Percentiles rank a stretch among this genome's conserved stretches.
phyloP scores from a whole-genome alignment of 768 basidiomycete species.

The Dentipellis sp. region DNA sequence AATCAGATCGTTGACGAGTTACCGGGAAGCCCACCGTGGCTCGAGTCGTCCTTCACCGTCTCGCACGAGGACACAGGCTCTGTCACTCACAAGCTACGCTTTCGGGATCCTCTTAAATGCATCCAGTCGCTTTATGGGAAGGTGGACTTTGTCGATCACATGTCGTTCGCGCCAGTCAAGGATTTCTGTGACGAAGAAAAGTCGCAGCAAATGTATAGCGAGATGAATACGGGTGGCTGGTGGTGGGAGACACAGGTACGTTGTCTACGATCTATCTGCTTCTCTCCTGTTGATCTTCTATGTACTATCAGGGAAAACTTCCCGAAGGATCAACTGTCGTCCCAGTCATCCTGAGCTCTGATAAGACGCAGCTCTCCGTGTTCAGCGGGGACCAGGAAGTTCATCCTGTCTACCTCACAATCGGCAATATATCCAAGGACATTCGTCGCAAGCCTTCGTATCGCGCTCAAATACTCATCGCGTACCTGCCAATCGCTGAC shows the following conservation, averaged over 20 bases:
- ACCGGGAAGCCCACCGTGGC: background rate
- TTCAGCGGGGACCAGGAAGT: conserved; percentile 16
- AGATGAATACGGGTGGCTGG: conserved; percentile 12
- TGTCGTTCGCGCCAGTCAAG: conserved; percentile 3
- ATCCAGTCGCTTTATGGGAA: conserved; percentile 6
- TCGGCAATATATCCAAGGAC: conserved; percentile 18
- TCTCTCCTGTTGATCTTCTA: too few relatives aligned
- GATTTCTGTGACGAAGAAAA: conserved; percentile 1
- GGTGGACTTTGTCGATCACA: background rate
- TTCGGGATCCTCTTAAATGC: conserved; percentile 3
- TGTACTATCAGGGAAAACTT: background rate
- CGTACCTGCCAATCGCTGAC: conserved; percentile 16
- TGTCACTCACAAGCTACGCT: too few relatives aligned
- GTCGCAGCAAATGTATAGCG: conserved; percentile 1
- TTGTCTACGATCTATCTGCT: background rate
- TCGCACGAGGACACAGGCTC: too few relatives aligned
- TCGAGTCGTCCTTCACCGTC: background rate
- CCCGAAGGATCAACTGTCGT: conserved; percentile 10
- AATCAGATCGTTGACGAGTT: background rate
- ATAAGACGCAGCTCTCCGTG: conserved; percentile 16
- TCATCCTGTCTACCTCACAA: conserved; percentile 22
- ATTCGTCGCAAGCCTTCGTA: conserved; percentile 11
- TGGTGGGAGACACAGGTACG: conserved; percentile 8
- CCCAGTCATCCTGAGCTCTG: conserved; percentile 11
- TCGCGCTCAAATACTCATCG: conserved; percentile 16